phyloP scores from a whole-genome alignment of 805 yeast species.

The Ogataea haglerorum region DNA sequence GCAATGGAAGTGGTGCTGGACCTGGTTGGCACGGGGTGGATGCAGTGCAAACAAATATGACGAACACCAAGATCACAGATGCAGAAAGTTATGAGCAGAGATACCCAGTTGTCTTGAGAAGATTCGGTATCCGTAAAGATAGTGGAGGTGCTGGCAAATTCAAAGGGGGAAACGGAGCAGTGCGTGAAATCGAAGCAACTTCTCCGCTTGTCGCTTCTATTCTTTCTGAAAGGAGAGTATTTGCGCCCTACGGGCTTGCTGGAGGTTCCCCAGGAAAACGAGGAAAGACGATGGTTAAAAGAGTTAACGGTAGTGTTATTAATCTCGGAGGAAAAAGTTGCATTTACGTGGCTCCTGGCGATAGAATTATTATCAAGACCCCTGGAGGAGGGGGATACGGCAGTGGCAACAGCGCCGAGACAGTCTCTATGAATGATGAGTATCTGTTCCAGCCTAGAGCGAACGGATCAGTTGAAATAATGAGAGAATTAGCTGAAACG shows the following conservation, averaged over 20 bases:
- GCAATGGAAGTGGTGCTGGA: constrained; percentile 53
- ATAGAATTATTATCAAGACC: constrained; percentile 25
- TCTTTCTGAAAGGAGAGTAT: constrained; percentile 41
- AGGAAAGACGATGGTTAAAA: constrained; percentile 32
- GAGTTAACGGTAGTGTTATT: constrained; percentile 15
- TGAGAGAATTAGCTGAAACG: constrained; percentile 11
- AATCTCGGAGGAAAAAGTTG: constrained; percentile 28
- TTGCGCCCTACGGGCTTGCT: constrained; percentile 43
- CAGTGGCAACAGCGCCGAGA: constrained; percentile 22
- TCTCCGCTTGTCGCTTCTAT: constrained; percentile 21
- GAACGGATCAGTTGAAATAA: constrained; percentile 15
- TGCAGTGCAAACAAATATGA: constrained; percentile 51
- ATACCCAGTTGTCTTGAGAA: constrained; percentile 46
- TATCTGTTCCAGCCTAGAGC: constrained; percentile 13
- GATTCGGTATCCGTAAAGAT: constrained; percentile 38
- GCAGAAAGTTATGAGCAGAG: constrained; percentile 50
- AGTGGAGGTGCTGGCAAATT: constrained; percentile 47
- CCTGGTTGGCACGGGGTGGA: constrained; percentile 43
- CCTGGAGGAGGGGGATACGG: constrained; percentile 36
- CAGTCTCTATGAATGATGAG: not conserved
- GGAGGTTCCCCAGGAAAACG: constrained; percentile 44
- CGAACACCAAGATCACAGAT: constrained; percentile 54
- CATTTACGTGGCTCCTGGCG: constrained; percentile 27
- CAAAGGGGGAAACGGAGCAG: constrained; percentile 47
- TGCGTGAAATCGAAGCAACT: constrained; percentile 19